Evolutionary conservation across 2,329 filamentous ascomycete genomes (phyloP), one percentile per base, ranked within the genome.

Genomic region (Phaeosphaeria sp.): DNA sequence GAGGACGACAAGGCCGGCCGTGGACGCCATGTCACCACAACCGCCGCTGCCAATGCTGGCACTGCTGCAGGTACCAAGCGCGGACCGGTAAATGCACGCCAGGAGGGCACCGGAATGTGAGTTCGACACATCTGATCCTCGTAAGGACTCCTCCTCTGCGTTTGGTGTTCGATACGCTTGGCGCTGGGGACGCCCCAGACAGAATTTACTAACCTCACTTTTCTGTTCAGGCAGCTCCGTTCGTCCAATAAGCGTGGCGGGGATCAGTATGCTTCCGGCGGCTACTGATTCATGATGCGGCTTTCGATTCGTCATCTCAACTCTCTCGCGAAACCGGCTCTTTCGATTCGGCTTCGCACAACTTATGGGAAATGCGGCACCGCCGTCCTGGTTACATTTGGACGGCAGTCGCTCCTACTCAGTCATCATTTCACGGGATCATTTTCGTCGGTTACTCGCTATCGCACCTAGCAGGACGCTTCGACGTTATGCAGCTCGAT

Each of bases 51-150:
- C 66, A 86, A 87, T 59, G 86, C 85, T 71, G 87, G 85, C 71
- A 83, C 84, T 59, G 81, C 83, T 67, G 85, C 86, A 69, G 84
- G 85, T 77, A 83, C 85, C 72, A 89, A 90, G 74, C 87, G 88
- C 76, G 89, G 89, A 72, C 88, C 92, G 73, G 87, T 90, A 72
- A 88, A 87, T 83, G 82, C 86, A 80, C 90, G 92, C 80, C 90
- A 91, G 82, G 93, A 94, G 87, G 89, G 93, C 83, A 89, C 92
- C 73, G 90, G 92, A 91, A 96, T 97, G 93, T 97, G 91, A 97
- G 93, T 96, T 84, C 87, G 85, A 83, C 81, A 84, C 83, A 83
- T 82, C 79, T 83, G 87, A 89, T 90, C 88, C 87, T 91, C 89
- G 90, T 92, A 93, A 94, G 91, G 90, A 90, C 88, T 85, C 86